These are phyloP conservation scores for Mesostigma viride DNA, from an alignment of 139 green algal species.

Conservation along the genomic window DNA sequence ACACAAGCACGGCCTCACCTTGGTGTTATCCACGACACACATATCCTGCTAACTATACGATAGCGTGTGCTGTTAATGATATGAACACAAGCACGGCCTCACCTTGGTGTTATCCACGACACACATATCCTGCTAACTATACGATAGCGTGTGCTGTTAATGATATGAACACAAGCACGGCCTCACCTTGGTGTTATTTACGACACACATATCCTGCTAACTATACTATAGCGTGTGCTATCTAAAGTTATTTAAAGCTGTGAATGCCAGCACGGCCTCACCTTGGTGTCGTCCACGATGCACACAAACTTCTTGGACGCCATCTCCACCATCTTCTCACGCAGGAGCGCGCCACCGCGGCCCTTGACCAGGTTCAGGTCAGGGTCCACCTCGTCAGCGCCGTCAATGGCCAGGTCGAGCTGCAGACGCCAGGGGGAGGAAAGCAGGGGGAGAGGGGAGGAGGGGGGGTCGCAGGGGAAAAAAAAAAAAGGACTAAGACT, in stretches of 20 bases:
- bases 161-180: not conserved
- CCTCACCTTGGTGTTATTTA: too few species aligned
- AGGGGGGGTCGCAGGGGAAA: not conserved
- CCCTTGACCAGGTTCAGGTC: slow-evolving; percentile 96
- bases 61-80: not conserved
- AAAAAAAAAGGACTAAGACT: not conserved
- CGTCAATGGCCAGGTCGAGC: slow-evolving; percentile 95
- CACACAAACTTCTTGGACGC: slow-evolving; percentile 89
- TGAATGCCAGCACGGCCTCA: slow-evolving; percentile 32
- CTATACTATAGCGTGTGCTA: not conserved
- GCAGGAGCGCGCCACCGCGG: slow-evolving; percentile 85
- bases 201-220: too few species aligned
- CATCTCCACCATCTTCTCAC: slow-evolving; percentile 99
- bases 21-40: too few species aligned
- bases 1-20: not conserved
- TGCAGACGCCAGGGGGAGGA: slow-evolving; percentile 34
- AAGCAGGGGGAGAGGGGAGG: too few species aligned
- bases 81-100: slow-evolving; percentile 3
- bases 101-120: too few species aligned
- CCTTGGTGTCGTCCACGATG: slow-evolving; percentile 98
- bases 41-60: too few species aligned
- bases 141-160: not conserved
- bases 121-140: too few species aligned
- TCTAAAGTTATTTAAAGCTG: too few species aligned
- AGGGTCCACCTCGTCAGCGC: slow-evolving; percentile 93